Conservation (phyloP, 768 basidiomycete species). For the Naganishia vaughanmartiniae region DNA sequence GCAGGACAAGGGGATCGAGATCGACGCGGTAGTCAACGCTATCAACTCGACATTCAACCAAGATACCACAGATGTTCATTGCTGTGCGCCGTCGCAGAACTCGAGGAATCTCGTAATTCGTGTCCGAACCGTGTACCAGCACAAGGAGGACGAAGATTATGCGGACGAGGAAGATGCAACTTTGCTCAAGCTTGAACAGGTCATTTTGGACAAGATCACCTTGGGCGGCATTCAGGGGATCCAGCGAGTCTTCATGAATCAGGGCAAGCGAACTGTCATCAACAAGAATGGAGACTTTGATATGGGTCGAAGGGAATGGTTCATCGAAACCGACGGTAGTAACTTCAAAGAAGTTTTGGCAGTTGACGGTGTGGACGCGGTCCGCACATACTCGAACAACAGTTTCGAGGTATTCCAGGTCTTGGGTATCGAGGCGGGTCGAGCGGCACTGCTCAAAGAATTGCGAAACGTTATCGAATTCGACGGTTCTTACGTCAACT, state of each 20-base stretch:
- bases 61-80: constrained; percentile 30
- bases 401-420: constrained; percentile 92
- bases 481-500: constrained; percentile 99
- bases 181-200: constrained; percentile 90
- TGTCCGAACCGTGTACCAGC: constrained; percentile 77
- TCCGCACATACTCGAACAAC: constrained; percentile 92
- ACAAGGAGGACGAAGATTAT: constrained; percentile 63
- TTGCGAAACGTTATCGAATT: constrained; percentile 95
- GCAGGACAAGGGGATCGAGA: constrained; percentile 93
- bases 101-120: constrained; percentile 95
- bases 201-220: constrained; percentile 91
- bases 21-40: constrained; percentile 87
- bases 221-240: constrained; percentile 89
- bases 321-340: constrained; percentile 93
- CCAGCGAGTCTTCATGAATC: constrained; percentile 85
- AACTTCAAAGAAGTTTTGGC: constrained; percentile 94
- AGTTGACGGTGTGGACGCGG: constrained; percentile 90
- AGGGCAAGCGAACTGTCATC: constrained; percentile 74
- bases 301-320: constrained; percentile 68
- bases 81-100: constrained; percentile 55
- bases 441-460: constrained; percentile 90
- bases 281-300: constrained; percentile 60
- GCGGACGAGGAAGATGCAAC: constrained; percentile 80
- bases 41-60: constrained; percentile 80
- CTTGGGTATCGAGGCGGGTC: constrained; percentile 93